These are phyloP conservation scores for Lycium ferocissimum DNA, from an alignment of 257 asterid species.

Conservation along the genomic window DNA sequence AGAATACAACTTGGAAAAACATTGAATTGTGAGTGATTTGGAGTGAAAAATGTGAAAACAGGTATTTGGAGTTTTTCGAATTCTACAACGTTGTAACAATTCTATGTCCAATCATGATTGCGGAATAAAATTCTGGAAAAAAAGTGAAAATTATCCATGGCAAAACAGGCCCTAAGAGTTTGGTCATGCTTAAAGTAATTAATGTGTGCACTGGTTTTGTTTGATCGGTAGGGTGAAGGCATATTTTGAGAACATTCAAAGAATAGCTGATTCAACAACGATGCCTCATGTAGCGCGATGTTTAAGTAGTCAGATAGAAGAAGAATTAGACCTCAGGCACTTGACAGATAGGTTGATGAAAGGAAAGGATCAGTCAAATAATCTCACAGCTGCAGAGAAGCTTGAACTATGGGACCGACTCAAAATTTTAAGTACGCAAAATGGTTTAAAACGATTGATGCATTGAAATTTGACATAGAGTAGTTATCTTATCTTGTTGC, in stretches of 20 bases:
- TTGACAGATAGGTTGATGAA: conserved; percentile 74
- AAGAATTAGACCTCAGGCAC: conserved; percentile 72
- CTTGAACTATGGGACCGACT: conserved; percentile 89
- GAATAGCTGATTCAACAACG: conserved; percentile 77
- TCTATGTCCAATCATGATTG: too few relatives aligned
- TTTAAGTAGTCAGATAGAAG: conserved; percentile 62
- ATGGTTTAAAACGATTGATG: conserved; percentile 16
- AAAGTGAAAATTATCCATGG: too few relatives aligned
- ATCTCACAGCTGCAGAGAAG: conserved; percentile 67
- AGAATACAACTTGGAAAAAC: too few relatives aligned
- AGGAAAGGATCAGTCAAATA: conserved; percentile 80
- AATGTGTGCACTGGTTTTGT: not conserved
- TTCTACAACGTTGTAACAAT: too few relatives aligned
- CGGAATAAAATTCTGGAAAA: too few relatives aligned
- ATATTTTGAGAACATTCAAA: conserved; percentile 79
- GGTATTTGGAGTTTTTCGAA: too few relatives aligned
- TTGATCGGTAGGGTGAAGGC: conserved; percentile 63
- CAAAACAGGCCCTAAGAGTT: too few relatives aligned
- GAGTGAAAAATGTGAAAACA: too few relatives aligned
- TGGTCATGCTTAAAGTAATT: not conserved
- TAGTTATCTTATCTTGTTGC: not conserved
- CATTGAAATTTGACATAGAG: conserved; percentile 16
- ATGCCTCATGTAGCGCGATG: conserved; percentile 80
- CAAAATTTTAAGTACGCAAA: conserved; percentile 65
- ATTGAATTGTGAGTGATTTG: too few relatives aligned